Percentiles rank a stretch among this genome's conserved stretches.
Conservation (phyloP, 2,329 filamentous ascomycete genomes). For the Aspergillus persii region DNA sequence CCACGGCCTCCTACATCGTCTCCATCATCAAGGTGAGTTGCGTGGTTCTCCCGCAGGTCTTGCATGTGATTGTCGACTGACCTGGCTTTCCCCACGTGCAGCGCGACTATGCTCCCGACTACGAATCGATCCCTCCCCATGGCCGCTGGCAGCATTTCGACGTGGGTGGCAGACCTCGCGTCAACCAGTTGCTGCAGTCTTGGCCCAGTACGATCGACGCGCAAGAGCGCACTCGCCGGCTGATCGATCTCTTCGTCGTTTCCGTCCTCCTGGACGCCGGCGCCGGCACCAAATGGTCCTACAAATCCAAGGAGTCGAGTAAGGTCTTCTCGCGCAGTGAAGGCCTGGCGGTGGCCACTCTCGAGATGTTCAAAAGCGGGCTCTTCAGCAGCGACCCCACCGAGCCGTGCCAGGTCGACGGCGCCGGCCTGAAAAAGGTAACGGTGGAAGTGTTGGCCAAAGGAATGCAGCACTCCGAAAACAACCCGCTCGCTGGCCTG, state of each 20-base stretch:
- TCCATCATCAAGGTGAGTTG: slow-evolving; percentile 80
- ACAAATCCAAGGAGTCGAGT: slow-evolving; percentile 86
- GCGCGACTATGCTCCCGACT: slow-evolving; percentile 69
- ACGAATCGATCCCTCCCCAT: slow-evolving; percentile 76
- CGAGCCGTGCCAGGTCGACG: slow-evolving; percentile 89
- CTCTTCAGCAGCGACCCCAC: slow-evolving; percentile 77
- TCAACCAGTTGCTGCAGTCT: slow-evolving; percentile 49
- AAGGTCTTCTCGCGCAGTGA: slow-evolving; percentile 81
- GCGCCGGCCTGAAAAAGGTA: slow-evolving; percentile 70
- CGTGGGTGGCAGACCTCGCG: slow-evolving; percentile 54
- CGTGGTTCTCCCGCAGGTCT: background rate
- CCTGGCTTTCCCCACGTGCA: slow-evolving; percentile 30
- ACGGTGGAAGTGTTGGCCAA: slow-evolving; percentile 72
- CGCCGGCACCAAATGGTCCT: slow-evolving; percentile 86
- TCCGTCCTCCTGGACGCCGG: slow-evolving; percentile 67
- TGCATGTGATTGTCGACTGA: slow-evolving; percentile 6
- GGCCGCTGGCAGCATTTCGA: slow-evolving; percentile 66
- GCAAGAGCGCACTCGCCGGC: slow-evolving; percentile 52
- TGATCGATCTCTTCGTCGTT: slow-evolving; percentile 63
- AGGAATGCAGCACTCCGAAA: slow-evolving; percentile 78
- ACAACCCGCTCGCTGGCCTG: slow-evolving; percentile 79
- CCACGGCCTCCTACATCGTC: slow-evolving; percentile 84
- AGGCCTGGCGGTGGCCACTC: slow-evolving; percentile 72
- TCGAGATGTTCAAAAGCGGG: slow-evolving; percentile 93
- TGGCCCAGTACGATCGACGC: slow-evolving; percentile 52